phyloP scores from a whole-genome alignment of 495 filamentous ascomycete species.

The Penicillium arizonense region DNA sequence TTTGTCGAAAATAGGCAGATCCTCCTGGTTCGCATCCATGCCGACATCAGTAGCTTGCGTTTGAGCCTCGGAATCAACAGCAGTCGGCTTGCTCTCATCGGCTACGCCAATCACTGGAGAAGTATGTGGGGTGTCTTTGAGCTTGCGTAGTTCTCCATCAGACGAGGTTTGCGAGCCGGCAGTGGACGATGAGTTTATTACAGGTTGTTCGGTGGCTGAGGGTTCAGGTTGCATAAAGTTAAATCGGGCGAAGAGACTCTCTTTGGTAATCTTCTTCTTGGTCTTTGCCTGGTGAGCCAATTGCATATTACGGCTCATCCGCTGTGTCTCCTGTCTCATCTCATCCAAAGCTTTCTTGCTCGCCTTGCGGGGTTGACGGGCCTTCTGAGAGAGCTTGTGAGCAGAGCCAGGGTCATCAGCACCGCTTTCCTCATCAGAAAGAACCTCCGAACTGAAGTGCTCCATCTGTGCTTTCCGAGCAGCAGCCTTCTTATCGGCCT shows the following conservation, averaged over 20 bases:
- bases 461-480: conserved; percentile 34
- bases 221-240: conserved; percentile 57
- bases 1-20: conserved; percentile 22
- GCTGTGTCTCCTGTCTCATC: conserved; percentile 89
- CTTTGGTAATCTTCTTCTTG: conserved; percentile 87
- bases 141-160: conserved; percentile 41
- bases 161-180: conserved; percentile 47
- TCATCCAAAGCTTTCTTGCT: conserved; percentile 97
- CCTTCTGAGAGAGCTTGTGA: conserved; percentile 59
- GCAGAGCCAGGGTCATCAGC: conserved; percentile 57
- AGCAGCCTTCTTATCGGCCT: conserved; percentile 54
- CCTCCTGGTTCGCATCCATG: conserved; percentile 1
- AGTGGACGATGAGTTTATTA: conserved; percentile 37
- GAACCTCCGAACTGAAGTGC: conserved; percentile 36
- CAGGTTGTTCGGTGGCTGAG: conserved; percentile 18
- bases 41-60: not conserved
- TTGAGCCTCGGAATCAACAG: conserved; percentile 11
- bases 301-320: conserved; percentile 85
- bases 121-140: conserved; percentile 50
- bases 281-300: conserved; percentile 86
- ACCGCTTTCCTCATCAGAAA: conserved; percentile 40
- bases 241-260: conserved; percentile 80
- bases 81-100: conserved; percentile 20
- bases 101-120: conserved; percentile 38
- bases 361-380: conserved; percentile 76